These are phyloP conservation scores for Cladosporium sp. DNA, from an alignment of 2,329 filamentous ascomycete species.

Conservation along the genomic window DNA sequence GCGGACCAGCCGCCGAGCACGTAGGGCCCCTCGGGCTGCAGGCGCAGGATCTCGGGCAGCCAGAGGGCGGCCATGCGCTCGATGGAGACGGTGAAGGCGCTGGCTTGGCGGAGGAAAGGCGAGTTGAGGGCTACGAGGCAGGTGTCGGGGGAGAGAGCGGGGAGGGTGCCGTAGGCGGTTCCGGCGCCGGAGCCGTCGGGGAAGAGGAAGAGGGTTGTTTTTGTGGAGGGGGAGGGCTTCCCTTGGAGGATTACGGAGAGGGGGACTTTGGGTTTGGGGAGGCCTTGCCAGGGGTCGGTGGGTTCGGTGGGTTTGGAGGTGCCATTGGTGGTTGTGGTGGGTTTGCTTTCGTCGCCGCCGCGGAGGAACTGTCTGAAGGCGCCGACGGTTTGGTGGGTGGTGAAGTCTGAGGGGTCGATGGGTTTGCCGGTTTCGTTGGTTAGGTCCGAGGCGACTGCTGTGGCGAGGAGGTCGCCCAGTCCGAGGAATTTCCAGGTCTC, in stretches of 20 bases:
- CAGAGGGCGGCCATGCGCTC: slow-evolving; percentile 60
- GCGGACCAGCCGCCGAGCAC: slow-evolving; percentile 51
- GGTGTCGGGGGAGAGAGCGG: slow-evolving; percentile 45
- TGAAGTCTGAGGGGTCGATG: slow-evolving; percentile 21
- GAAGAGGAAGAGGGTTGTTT: slow-evolving; percentile 48
- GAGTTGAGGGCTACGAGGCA: slow-evolving; percentile 56
- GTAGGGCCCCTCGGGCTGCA: slow-evolving; percentile 60
- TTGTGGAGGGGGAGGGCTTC: slow-evolving; percentile 46
- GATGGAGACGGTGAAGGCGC: slow-evolving; percentile 59
- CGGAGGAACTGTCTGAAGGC: slow-evolving; percentile 20
- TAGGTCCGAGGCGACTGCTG: slow-evolving; percentile 25
- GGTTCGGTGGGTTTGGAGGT: slow-evolving; percentile 13
- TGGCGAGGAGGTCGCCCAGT: slow-evolving; percentile 22
- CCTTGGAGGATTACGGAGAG: slow-evolving; percentile 52
- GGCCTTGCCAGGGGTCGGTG: slow-evolving; percentile 25
- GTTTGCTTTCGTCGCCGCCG: neutral
- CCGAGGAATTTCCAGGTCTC: slow-evolving; percentile 29
- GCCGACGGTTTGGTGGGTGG: slow-evolving; percentile 21
- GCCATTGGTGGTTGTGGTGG: neutral
- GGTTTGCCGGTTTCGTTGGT: slow-evolving; percentile 18
- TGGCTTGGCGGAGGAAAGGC: slow-evolving; percentile 63
- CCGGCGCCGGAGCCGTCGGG: slow-evolving; percentile 53
- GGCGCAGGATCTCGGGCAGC: slow-evolving; percentile 62
- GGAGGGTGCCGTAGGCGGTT: slow-evolving; percentile 60
- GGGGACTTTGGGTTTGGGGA: slow-evolving; percentile 28